A percentile compares a stretch with the other conserved stretches of the same genome.
These are phyloP conservation scores for Cyberlindnera euphorbiae DNA, from an alignment of 805 yeast species.

Conservation along the genomic window DNA sequence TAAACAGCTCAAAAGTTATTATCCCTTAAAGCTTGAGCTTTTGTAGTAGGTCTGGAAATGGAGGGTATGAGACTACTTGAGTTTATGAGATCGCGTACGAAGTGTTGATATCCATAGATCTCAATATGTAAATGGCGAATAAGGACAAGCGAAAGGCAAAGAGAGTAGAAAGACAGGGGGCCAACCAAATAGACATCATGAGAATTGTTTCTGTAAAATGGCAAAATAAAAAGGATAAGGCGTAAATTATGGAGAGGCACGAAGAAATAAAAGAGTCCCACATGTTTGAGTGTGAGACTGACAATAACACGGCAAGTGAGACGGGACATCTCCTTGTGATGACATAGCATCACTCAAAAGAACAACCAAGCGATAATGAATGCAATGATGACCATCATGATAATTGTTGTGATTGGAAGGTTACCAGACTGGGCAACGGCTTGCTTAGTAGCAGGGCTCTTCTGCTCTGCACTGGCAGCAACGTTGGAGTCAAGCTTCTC, in stretches of 20 bases:
- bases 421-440: conserved; percentile 39
- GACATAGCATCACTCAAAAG: too few species aligned
- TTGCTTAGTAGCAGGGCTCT: conserved; percentile 17
- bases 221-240: not conserved
- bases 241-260: not conserved
- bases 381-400: conserved; percentile 50
- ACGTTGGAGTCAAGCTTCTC: conserved; percentile 41
- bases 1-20: too few species aligned
- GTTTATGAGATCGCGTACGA: not conserved
- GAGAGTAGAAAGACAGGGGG: too few species aligned
- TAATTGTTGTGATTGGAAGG: conserved; percentile 47
- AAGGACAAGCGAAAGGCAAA: not conserved
- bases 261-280: not conserved
- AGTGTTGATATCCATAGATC: too few species aligned
- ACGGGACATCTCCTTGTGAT: too few species aligned
- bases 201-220: too few species aligned
- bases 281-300: not conserved
- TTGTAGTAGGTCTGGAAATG: too few species aligned
- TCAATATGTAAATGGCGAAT: not conserved
- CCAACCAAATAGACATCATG: too few species aligned
- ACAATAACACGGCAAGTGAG: too few species aligned
- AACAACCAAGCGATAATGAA: conserved; percentile 68
- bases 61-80: conserved; percentile 9
- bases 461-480: conserved; percentile 22
- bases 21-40: too few species aligned